Percentiles rank a stretch among this genome's conserved stretches.
These are phyloP conservation scores for Tremella yokohamensis DNA, from an alignment of 768 basidiomycete genomes.

Conservation along the genomic window DNA sequence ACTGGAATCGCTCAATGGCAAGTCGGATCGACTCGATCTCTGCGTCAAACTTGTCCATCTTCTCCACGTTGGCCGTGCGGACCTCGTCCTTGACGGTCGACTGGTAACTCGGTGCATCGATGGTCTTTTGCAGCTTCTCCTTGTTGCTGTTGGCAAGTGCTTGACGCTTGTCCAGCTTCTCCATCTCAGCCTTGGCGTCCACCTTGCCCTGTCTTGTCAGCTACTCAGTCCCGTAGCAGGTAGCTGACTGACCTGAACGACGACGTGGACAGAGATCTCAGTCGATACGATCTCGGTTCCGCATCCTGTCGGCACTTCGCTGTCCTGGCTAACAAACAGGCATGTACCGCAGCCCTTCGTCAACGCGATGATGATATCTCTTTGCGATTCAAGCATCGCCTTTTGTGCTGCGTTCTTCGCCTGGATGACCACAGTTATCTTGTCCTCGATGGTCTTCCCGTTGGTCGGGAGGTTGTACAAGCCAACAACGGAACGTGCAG, in stretches of 20 bases:
- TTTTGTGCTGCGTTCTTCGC: slow-evolving; percentile 64
- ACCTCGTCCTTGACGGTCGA: slow-evolving; percentile 76
- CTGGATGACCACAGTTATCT: slow-evolving; percentile 63
- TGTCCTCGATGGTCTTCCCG: slow-evolving; percentile 50
- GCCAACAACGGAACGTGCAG: slow-evolving; percentile 78
- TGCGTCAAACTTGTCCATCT: slow-evolving; percentile 72
- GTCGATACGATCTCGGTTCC: slow-evolving; percentile 75
- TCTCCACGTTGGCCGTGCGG: slow-evolving; percentile 69
- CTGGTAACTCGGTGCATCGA: slow-evolving; percentile 71
- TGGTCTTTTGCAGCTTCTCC: slow-evolving; percentile 71
- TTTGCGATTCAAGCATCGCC: slow-evolving; percentile 66
- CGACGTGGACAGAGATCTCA: slow-evolving; percentile 71
- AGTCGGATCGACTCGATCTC: slow-evolving; percentile 70
- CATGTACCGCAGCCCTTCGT: slow-evolving; percentile 83
- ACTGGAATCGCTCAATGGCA: slow-evolving; percentile 69
- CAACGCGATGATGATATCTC: slow-evolving; percentile 70
- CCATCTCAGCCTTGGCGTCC: slow-evolving; percentile 79
- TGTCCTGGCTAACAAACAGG: slow-evolving; percentile 62
- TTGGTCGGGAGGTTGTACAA: slow-evolving; percentile 71
- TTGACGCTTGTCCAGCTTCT: slow-evolving; percentile 86
- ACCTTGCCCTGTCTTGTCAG: slow-evolving; percentile 67
- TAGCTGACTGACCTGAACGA: slow-evolving; percentile 67
- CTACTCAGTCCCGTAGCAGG: background rate
- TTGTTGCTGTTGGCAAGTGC: slow-evolving; percentile 65
- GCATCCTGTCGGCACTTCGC: slow-evolving; percentile 80